These are phyloP conservation scores for Cryptococcus deneoformans DNA, from an alignment of 1,284 basidiomycete genomes.

Conservation along the genomic window DNA sequence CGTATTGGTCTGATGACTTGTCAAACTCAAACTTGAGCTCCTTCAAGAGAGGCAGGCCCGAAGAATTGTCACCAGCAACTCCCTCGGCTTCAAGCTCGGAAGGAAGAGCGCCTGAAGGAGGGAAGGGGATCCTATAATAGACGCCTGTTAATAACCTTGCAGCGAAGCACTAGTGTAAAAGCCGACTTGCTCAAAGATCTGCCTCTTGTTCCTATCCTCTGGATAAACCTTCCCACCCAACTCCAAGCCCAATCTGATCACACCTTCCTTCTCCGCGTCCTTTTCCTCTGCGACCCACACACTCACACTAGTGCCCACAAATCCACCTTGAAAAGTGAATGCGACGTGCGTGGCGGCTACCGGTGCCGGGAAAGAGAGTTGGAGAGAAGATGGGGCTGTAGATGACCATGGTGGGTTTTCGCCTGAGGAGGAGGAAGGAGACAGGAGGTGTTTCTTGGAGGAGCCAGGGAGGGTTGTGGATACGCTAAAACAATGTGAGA, in stretches of 20 bases:
- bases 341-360: conserved; percentile 37
- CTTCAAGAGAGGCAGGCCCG: conserved; percentile 16
- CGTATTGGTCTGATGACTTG: conserved; percentile 46
- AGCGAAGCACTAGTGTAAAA: neutral
- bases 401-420: conserved; percentile 33
- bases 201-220: conserved; percentile 44
- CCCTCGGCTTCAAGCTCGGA: conserved; percentile 11
- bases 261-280: conserved; percentile 11
- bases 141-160: neutral
- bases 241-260: conserved; percentile 27
- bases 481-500: conserved; percentile 12
- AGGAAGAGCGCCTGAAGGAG: conserved; percentile 5
- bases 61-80: neutral
- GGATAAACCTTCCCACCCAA: conserved; percentile 42
- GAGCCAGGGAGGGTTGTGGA: conserved; percentile 29
- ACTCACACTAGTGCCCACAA: conserved; percentile 35
- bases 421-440: conserved; percentile 13
- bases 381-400: conserved; percentile 35
- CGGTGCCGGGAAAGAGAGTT: conserved; percentile 34
- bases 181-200: conserved; percentile 43
- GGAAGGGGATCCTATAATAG: conserved; percentile 12
- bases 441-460: conserved; percentile 24
- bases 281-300: conserved; percentile 36
- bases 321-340: conserved; percentile 50
- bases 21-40: conserved; percentile 47